Base-by-base conservation (phyloP, 805 yeast species). In the Torulaspora maleeae region DNA sequence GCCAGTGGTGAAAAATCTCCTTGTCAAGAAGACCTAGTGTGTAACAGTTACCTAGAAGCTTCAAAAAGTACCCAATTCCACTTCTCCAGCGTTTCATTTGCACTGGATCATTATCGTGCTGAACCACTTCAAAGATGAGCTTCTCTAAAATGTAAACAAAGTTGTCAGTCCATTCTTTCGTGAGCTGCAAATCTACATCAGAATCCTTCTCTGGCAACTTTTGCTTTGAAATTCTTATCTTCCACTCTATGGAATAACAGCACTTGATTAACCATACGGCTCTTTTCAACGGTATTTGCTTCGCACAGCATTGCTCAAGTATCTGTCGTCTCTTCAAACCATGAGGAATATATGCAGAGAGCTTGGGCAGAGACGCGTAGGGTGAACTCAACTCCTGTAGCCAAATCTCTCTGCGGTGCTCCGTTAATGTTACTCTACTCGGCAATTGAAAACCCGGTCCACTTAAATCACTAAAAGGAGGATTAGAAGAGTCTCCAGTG, bases 261-360 rank as follows among this genome's bases (percentile, higher is more conserved):
- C 96, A 87, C 51, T 86, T 79, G 3, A 91, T 84, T 48, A 93
- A 76, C 99, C 99, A 91, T 2, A 91, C 64, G 0, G 96, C 95
- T 48, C 97, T 71, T n/a, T 76, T 61, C 1, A 84, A 68, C 0
- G 98, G 96, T 0, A 91, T 81, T 27, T 69, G 68, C 57, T 82
- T 81, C 19, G 68, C 58, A 48, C 83, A 75, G 51, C 95, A 76
- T 49, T 82, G 86, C 51, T 89, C 96, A 3, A 91, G 61, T 15
- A 91, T 69, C 1, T 76, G 73, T 52, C 79, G 78, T 60, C 86
- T 85, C 52, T 90, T 72, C 17, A 90, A 77, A 0, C 97, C 97
- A 61, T 91, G 96, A 0, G 99, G 98, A 6, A 91, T 77, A 15
- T 89, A 86, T 43, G 86, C 73, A 2, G 93, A 76, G 3, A 90